Base-by-base conservation (phyloP, 352 stramenopile species). In the Pythium brachiatum region DNA sequence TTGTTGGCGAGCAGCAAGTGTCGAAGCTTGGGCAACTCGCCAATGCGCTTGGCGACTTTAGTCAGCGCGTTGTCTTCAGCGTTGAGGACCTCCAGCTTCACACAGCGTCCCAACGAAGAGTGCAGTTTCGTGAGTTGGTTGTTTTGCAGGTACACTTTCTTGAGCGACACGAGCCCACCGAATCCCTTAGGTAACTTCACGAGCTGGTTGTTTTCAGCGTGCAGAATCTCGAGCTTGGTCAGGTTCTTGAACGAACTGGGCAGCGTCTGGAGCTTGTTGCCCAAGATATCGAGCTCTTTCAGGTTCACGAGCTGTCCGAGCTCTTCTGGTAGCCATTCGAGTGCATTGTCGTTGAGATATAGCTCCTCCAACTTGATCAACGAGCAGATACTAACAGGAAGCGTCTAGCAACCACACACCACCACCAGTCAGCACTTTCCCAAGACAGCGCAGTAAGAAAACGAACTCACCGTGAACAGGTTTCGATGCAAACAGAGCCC, bases 1-100 rank as follows among this genome's bases (percentile, higher is more conserved):
- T 96, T 96, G 69, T 94, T 89, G 6, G 87, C 88, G 3, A 96
- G 74, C 16, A 96, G 64, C 39, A 96, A 55, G 58, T 95, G 82
- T 66, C 82, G 83, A 29, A 96, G 76, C 59, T 79, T 83, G 7
- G 85, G 88, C 18, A 96, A 48, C 3, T 88, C 77, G 15, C 81
- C 86, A 26, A 96, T 96, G 29, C 82, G 77, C 62, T 95, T 95
- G 2, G 84, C 84, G 26, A 96, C 83, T 76, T 92, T 93, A 5
- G 53, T 74, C 27, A 96, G 72, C n/a, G 56, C 62, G 47, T 96
- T 96, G 62, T 95, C 74, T 59, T 95, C 88, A 2, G 87, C 72
- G 56, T 95, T 96, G 58, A 96, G 76, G 15, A 95, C 66, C 27
- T 96, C 88, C 7, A 96, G 69, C 64, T 88, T 80, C 32, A 53